Evolutionary conservation across 208 protist genomes (phyloP).

Genomic region (Wallacemonas sp.): DNA sequence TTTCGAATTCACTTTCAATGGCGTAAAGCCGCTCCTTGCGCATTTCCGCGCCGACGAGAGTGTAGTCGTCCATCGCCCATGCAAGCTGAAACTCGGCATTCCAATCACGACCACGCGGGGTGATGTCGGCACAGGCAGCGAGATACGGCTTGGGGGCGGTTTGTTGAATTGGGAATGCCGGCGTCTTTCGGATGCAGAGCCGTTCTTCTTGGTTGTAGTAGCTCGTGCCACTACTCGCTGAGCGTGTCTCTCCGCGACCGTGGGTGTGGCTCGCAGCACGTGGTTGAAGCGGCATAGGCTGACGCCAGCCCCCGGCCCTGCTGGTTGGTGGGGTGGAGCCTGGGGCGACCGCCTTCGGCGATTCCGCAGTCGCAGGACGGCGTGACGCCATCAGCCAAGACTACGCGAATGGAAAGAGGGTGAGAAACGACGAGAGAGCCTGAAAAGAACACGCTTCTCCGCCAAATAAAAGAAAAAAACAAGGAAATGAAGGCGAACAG

Average conservation of each 20-base stretch:
- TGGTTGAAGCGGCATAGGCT: constrained; percentile 4
- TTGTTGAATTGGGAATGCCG: constrained; percentile 79
- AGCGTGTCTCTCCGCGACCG: constrained; percentile 12
- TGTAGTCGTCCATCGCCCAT: constrained; percentile 76
- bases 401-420: too few species aligned
- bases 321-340: not conserved
- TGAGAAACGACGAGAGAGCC: too few species aligned
- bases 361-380: not conserved
- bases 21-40: constrained; percentile 42
- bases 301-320: not conserved
- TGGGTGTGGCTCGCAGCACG: not conserved
- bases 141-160: constrained; percentile 71
- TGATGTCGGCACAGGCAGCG: constrained; percentile 63
- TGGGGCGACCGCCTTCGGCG: not conserved
- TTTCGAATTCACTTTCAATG: constrained; percentile 63
- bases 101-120: constrained; percentile 53
- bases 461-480: too few species aligned
- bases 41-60: constrained; percentile 42
- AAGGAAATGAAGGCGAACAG: not conserved
- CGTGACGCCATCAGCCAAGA: constrained; percentile 3
- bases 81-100: constrained; percentile 87
- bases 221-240: constrained; percentile 22
- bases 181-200: constrained; percentile 61
- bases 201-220: constrained; percentile 48
- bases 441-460: too few species aligned